phyloP scores from a whole-genome alignment of 768 basidiomycete genomes.

The Pleurotus eryngii region DNA sequence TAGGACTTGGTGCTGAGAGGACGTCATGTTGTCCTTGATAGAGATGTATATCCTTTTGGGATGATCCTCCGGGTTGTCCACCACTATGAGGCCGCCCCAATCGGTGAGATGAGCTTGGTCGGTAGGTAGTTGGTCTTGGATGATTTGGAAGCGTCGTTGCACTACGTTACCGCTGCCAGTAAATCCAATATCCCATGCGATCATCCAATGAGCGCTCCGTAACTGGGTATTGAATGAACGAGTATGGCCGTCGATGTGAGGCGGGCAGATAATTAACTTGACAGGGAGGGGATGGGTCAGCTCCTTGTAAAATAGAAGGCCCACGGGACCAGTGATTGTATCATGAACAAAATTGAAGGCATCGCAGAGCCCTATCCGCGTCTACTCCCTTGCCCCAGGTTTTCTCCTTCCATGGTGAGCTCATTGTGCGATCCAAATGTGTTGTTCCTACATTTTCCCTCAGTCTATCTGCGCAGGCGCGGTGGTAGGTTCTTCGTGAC shows the following conservation, averaged over 20 bases:
- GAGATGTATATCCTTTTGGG: background rate
- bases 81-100: slow-evolving; percentile 1
- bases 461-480: too few relatives aligned
- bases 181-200: background rate
- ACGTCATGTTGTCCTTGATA: background rate
- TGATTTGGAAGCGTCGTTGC: background rate
- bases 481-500: too few relatives aligned
- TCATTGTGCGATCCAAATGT: too few relatives aligned
- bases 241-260: background rate
- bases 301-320: background rate
- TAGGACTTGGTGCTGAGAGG: background rate
- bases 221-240: background rate
- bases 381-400: too few relatives aligned
- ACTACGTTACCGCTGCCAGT: background rate
- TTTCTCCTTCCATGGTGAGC: too few relatives aligned
- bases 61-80: background rate
- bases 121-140: background rate
- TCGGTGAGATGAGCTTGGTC: background rate
- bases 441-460: too few relatives aligned
- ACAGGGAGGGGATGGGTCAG: background rate
- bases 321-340: background rate
- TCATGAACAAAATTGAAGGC: too few relatives aligned
- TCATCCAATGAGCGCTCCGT: background rate
- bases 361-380: too few relatives aligned
- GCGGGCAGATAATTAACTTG: background rate